Base-by-base conservation (phyloP, 140 eudicot species). In the Senecio squalidus region DNA sequence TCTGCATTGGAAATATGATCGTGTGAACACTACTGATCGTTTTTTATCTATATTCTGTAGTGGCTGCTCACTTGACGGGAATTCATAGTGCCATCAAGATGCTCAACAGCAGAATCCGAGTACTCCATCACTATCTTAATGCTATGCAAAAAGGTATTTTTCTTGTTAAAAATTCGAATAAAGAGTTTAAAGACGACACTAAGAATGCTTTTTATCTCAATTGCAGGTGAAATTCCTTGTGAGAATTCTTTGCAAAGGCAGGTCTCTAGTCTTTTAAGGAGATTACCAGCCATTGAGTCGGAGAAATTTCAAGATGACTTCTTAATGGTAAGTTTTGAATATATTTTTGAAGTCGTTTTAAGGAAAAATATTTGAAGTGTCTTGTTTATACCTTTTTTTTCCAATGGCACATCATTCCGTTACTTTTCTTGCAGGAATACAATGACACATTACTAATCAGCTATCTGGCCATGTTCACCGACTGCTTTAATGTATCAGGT, bases 51-150 rank as follows among this genome's bases (percentile, higher is more conserved):
- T 20, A 30, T 17, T 60, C 34, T 76, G 66, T 47, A 86, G 98
- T 91, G 98, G 98, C 98, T 64, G 98, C 98, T 75, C 98, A 91
- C 67, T 90, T 91, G 65, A 91, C 98, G 2, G 96, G 98, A 62
- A 86, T 84, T 55, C 98, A 91, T 52, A 91, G 96, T 79, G 98
- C 98, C 45, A 91, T 91, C 70, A 91, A 91, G 86, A 91, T 91
- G 98, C 85, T 91, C 64, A 86, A 84, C 74, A 79, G 96, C 79
- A 79, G 96, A 75, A 81, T 91, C 73, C 80, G 88, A 64, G 94
- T 91, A 62, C 98, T 91, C 36, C 94, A 80, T 74, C 90, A 91
- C 58, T 81, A 86, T 68, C 98, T 91, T 53, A 73, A 76, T n/a
- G 86, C 96, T 51, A 91, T 86, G 96, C 94, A 91, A 64, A 86